phyloP scores from a whole-genome alignment of 441 rosid species.

The Mallotus repandus region DNA sequence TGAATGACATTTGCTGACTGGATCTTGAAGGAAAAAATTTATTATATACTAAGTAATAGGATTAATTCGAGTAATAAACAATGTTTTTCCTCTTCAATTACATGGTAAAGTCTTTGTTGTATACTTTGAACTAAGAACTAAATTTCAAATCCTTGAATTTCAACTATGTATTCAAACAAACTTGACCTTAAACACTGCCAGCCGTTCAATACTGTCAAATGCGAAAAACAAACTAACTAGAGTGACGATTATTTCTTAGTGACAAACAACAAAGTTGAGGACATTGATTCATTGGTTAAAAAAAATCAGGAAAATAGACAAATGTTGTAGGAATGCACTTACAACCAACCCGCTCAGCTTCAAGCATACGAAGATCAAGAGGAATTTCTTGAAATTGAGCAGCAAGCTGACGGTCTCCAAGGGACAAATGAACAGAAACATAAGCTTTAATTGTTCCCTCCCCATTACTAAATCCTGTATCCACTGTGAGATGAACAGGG shows the following conservation, averaged over 20 bases:
- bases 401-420: conserved; percentile 82
- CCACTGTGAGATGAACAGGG: conserved; percentile 84
- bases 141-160: background rate
- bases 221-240: no score
- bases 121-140: background rate
- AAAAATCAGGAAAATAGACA: background rate
- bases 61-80: background rate
- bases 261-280: no score
- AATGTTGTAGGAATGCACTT: conserved; percentile 30
- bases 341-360: conserved; percentile 95
- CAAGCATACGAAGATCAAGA: conserved; percentile 86
- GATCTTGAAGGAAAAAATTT: background rate
- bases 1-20: background rate
- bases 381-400: conserved; percentile 96
- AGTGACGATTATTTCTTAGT: no score
- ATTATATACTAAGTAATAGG: background rate
- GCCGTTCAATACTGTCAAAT: no score
- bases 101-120: background rate
- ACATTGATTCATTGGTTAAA: background rate
- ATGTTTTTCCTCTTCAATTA: background rate
- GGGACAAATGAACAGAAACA: conserved; percentile 65
- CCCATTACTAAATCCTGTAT: conserved; percentile 77
- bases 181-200: background rate
- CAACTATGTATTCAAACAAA: background rate
- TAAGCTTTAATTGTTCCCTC: conserved; percentile 80